Percentiles rank a stretch among this genome's conserved stretches.
phyloP scores from a whole-genome alignment of 345 rosid species.

The Acer saccharum region DNA sequence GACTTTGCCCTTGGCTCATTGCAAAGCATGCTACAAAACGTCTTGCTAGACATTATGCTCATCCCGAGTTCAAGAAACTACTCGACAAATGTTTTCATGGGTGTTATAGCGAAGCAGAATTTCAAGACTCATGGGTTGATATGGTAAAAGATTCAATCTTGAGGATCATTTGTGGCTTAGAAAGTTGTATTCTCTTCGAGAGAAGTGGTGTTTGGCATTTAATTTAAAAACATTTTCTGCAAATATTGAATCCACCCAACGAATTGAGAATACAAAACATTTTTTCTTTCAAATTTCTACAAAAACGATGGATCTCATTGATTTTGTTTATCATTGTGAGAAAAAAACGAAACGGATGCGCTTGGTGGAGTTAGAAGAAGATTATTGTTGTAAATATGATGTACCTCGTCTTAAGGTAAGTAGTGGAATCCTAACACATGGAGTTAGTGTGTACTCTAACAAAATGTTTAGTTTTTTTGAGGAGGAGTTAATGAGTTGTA shows the following conservation, averaged over 20 bases:
- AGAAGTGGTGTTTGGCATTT: background rate
- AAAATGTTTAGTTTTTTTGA: background rate
- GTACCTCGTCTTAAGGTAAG: background rate
- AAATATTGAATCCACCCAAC: background rate
- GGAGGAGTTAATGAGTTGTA: background rate
- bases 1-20: background rate
- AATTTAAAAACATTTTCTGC: background rate
- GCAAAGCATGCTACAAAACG: background rate
- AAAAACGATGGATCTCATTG: background rate
- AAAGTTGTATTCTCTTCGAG: background rate
- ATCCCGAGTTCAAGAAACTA: background rate
- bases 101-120: background rate
- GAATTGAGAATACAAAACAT: background rate
- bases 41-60: background rate
- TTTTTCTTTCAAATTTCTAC: background rate
- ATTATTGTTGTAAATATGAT: background rate
- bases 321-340: background rate
- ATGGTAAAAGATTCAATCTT: background rate
- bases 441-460: background rate
- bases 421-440: background rate
- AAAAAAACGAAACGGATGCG: background rate
- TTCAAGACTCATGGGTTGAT: background rate
- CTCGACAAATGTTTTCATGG: background rate
- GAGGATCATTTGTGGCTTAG: background rate
- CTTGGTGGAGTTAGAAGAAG: background rate